Percentiles rank a stretch among this genome's conserved stretches.
Conservation (phyloP, 2,329 filamentous ascomycete genomes). For the Coniosporium tulheliwenetii region DNA sequence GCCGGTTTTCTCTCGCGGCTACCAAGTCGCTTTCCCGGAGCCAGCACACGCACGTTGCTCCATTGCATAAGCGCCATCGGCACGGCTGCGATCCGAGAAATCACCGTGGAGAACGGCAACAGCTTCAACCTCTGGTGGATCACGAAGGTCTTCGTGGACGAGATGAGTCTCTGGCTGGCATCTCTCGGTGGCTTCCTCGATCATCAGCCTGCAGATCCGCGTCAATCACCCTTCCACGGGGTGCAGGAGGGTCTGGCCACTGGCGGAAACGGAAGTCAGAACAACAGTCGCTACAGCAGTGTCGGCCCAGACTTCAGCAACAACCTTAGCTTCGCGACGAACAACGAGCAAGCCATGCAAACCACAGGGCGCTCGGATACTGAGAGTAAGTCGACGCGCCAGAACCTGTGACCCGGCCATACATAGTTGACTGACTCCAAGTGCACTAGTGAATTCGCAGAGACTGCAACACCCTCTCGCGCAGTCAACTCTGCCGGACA, state of each 20-base stretch:
- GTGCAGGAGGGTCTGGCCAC: neutral
- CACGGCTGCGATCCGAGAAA: slow-evolving; percentile 63
- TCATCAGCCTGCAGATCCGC: slow-evolving; percentile 12
- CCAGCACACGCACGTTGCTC: slow-evolving; percentile 55
- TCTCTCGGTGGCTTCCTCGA: slow-evolving; percentile 81
- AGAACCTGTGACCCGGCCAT: too few species aligned
- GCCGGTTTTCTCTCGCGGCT: slow-evolving; percentile 56
- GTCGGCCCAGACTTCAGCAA: neutral
- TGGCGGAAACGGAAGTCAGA: slow-evolving; percentile 1
- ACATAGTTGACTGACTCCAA: too few species aligned
- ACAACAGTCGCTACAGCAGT: slow-evolving; percentile 6
- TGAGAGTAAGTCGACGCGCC: neutral
- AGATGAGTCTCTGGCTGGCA: slow-evolving; percentile 82
- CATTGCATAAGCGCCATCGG: slow-evolving; percentile 63
- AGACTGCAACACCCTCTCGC: too few species aligned
- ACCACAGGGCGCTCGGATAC: neutral
- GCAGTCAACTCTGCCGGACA: slow-evolving; percentile 1
- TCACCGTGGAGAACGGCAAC: slow-evolving; percentile 62
- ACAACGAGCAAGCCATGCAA: neutral
- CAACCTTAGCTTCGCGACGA: neutral
- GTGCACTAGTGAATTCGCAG: too few species aligned
- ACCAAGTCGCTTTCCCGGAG: slow-evolving; percentile 57
- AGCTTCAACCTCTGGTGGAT: slow-evolving; percentile 92
- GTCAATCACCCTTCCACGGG: neutral
- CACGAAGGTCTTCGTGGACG: slow-evolving; percentile 87